Conservation (phyloP, 1,139 yeast species). For the Candida tetrigidarum region DNA sequence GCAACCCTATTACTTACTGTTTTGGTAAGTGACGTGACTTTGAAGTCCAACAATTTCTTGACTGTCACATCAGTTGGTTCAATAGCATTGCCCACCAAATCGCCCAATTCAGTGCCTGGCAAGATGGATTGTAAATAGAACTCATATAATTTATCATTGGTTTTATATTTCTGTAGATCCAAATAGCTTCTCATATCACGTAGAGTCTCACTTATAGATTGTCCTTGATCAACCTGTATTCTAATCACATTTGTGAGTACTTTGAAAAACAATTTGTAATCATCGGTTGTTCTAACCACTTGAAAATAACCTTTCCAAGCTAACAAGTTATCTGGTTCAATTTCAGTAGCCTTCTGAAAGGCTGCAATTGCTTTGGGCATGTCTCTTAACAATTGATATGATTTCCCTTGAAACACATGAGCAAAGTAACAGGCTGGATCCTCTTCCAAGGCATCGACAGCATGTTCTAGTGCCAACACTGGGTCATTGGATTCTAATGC, state of each 20-base stretch:
- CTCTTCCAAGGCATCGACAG: constrained; percentile 52
- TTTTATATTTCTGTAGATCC: constrained; percentile 34
- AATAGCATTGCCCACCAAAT: constrained; percentile 52
- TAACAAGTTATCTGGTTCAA: constrained; percentile 57
- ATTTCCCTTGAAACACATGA: constrained; percentile 63
- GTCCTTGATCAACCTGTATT: constrained; percentile 33
- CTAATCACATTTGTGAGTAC: constrained; percentile 33
- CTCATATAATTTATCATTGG: constrained; percentile 39
- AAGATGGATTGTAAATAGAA: constrained; percentile 55
- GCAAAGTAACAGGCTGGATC: constrained; percentile 71
- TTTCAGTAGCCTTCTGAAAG: constrained; percentile 57
- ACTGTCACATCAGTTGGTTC: constrained; percentile 57
- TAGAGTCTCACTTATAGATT: constrained; percentile 49
- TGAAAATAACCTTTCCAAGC: constrained; percentile 86
- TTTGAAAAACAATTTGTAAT: constrained; percentile 52
- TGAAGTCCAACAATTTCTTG: constrained; percentile 50
- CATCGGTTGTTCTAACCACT: constrained; percentile 37
- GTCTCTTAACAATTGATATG: constrained; percentile 48
- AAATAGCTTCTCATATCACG: constrained; percentile 51
- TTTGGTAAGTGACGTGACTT: constrained; percentile 45
- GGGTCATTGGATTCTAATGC: constrained; percentile 63
- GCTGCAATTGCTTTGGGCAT: constrained; percentile 48
- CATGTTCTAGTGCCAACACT: constrained; percentile 57
- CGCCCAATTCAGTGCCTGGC: constrained; percentile 69
- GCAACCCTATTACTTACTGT: constrained; percentile 30